Base-by-base conservation (phyloP, 306 rosid genomes). In the Morella rubra region DNA sequence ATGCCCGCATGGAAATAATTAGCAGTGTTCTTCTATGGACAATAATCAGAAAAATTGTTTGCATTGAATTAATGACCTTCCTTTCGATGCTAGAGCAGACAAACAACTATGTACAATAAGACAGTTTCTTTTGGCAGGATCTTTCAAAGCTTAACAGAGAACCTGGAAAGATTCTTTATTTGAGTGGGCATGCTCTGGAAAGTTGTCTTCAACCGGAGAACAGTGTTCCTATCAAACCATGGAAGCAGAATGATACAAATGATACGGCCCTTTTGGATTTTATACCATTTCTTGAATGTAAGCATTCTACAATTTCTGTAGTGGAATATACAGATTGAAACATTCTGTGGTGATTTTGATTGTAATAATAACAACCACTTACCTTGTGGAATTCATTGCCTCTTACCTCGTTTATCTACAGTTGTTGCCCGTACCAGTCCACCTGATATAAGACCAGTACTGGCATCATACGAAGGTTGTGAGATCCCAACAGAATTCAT, bases 401-500 rank as follows among this genome's bases (percentile, higher is more conserved):
- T 1, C 74, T 27, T 87, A 49, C n/a, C 8, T 72, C 50, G 71
- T 84, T 56, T 74, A 9, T 77, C 42, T 79, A 84, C 91, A 95
- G 99, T 91, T 88, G 97, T 95, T 72, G 99, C 96, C 52, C 92
- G 97, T 24, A 95, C 84, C 69, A 83, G 89, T 80, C 99, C 99
- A 69, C 76, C 93, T 76, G 99, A 95, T 86, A 87, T 92, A 78
- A 87, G 99, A 75, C 91, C 84, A 73, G 99, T 95, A 61, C 87
- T 95, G 54, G 85, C 84, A 49, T 92, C 99, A 16, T 95, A 92
- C 72, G 90, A 89, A 80, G 98, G 97, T 64, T 76, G 83, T 49
- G 98, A 95, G 37, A 89, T 95, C 79, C 99, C 99, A 20, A 47
- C 81, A 64, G 99, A 95, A 77, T 95, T 92, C 78, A 81, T 92